phyloP scores from a whole-genome alignment of 208 protist species.

The Strigomonas culicis region DNA sequence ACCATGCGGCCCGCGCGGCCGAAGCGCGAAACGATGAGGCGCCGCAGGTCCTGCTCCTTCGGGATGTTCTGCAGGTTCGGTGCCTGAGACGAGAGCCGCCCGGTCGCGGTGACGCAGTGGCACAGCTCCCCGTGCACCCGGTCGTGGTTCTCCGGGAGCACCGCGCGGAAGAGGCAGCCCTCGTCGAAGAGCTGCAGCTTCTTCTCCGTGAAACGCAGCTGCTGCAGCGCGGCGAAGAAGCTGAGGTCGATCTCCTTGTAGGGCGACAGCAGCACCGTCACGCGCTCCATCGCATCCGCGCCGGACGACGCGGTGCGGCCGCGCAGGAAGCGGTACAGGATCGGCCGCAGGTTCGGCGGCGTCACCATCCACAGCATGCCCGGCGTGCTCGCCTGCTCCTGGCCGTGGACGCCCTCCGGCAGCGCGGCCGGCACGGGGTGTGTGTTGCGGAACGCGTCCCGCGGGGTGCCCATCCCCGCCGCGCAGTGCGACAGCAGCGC shows the following conservation, averaged over 20 bases:
- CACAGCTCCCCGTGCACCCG: conserved; percentile 87
- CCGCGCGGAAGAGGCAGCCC: conserved; percentile 82
- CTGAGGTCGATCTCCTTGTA: conserved; percentile 82
- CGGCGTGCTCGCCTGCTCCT: conserved; percentile 77
- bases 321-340: conserved; percentile 57
- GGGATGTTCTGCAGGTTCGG: conserved; percentile 91
- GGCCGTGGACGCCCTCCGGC: conserved; percentile 60
- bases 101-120: conserved; percentile 86
- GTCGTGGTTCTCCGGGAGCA: conserved; percentile 79
- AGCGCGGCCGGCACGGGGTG: conserved; percentile 53
- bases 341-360: conserved; percentile 59
- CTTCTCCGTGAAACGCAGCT: conserved; percentile 89
- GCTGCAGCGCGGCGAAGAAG: conserved; percentile 87
- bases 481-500: conserved; percentile 75
- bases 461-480: conserved; percentile 51
- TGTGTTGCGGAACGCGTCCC: conserved; percentile 72
- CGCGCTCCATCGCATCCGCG: conserved; percentile 86
- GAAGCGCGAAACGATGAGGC: conserved; percentile 82
- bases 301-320: conserved; percentile 67
- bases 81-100: conserved; percentile 83
- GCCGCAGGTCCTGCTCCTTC: conserved; percentile 76
- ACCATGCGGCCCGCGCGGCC: conserved; percentile 80
- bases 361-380: conserved; percentile 88
- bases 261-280: conserved; percentile 74
- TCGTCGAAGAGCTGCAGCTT: conserved; percentile 90